phyloP scores from a whole-genome alignment of 768 basidiomycete genomes.

The Crucibulum laeve region DNA sequence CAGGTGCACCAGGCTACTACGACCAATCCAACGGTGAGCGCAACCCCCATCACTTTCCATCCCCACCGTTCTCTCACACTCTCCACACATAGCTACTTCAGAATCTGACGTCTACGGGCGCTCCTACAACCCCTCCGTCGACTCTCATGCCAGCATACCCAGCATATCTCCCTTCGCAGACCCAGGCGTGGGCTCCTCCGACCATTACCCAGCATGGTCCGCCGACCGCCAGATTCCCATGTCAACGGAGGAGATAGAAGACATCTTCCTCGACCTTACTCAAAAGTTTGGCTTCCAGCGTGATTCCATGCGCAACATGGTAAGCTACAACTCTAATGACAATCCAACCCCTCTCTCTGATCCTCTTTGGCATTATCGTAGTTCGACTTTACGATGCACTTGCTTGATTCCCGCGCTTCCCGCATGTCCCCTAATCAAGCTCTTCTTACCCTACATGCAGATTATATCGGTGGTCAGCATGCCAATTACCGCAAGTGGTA shows the following conservation, averaged over 20 bases:
- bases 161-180: slow-evolving; percentile 59
- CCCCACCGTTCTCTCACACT: slow-evolving; percentile 1
- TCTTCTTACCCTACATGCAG: slow-evolving; percentile 92
- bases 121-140: slow-evolving; percentile 53
- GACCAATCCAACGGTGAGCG: slow-evolving; percentile 28
- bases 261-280: slow-evolving; percentile 95
- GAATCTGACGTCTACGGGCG: slow-evolving; percentile 31
- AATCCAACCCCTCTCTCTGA: slow-evolving; percentile 7
- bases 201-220: slow-evolving; percentile 95
- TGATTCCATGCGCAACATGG: slow-evolving; percentile 95
- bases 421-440: slow-evolving; percentile 98
- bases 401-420: slow-evolving; percentile 96
- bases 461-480: slow-evolving; percentile 98
- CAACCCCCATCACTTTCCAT: slow-evolving; percentile 3
- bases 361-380: slow-evolving; percentile 21
- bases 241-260: slow-evolving; percentile 97
- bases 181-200: slow-evolving; percentile 42
- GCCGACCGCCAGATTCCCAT: slow-evolving; percentile 92
- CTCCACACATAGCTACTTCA: slow-evolving; percentile 16
- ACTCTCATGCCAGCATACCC: slow-evolving; percentile 56
- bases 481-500: slow-evolving; percentile 99
- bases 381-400: slow-evolving; percentile 98
- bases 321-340: slow-evolving; percentile 29
- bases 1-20: slow-evolving; percentile 37
- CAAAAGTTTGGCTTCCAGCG: slow-evolving; percentile 99